These are phyloP conservation scores for Dichotomocladium elegans DNA, from an alignment of 371 early-diverging fungal genomes.

Conservation along the genomic window DNA sequence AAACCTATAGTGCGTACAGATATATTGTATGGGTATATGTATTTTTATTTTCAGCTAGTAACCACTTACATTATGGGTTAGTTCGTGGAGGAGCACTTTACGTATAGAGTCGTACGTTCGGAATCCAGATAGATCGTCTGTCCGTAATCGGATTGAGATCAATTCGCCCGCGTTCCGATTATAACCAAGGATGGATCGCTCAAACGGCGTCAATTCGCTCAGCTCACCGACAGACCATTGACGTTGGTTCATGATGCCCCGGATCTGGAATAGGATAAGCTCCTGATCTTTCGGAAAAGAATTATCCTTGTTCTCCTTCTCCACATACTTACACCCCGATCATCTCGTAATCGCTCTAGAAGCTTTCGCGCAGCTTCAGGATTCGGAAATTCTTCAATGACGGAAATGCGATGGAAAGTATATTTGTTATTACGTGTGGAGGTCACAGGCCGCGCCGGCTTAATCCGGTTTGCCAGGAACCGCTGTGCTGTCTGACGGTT, in stretches of 20 bases:
- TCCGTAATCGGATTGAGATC: conserved; percentile 83
- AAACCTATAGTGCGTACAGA: too few species aligned
- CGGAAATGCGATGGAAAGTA: conserved; percentile 66
- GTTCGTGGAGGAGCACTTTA: conserved; percentile 83
- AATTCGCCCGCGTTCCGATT: conserved; percentile 81
- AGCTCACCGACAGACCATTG: conserved; percentile 77
- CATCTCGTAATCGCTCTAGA: conserved; percentile 65
- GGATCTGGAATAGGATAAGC: conserved; percentile 31
- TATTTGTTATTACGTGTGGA: conserved; percentile 28
- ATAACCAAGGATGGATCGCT: conserved; percentile 79
- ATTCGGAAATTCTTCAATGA: conserved; percentile 60
- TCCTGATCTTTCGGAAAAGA: background rate
- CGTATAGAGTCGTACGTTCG: conserved; percentile 71
- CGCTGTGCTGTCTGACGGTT: background rate
- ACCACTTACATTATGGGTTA: conserved; percentile 78
- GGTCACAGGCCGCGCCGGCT: conserved; percentile 4
- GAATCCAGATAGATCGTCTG: conserved; percentile 86
- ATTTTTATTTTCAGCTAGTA: background rate
- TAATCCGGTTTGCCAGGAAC: background rate
- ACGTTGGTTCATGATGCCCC: conserved; percentile 70
- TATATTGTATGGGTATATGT: background rate
- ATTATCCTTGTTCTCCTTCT: background rate
- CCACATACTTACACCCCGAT: conserved; percentile 49
- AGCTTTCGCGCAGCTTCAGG: conserved; percentile 59
- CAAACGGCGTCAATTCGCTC: conserved; percentile 79